Percentiles rank a stretch among this genome's conserved stretches.
These are phyloP conservation scores for Stephania cephalantha DNA, from an alignment of 164 flowering plant species.

Conservation along the genomic window DNA sequence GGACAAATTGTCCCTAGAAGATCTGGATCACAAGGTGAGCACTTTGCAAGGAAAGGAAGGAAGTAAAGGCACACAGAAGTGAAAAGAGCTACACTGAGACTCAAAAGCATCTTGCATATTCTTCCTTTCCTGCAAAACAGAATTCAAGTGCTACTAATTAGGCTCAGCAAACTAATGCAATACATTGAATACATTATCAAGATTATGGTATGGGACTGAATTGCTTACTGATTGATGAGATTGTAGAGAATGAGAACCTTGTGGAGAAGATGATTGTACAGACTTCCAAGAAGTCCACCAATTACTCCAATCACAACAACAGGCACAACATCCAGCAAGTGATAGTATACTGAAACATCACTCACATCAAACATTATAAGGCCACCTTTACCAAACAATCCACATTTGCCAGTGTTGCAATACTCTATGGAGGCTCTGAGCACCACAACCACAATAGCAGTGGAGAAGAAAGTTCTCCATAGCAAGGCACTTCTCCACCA, in stretches of 20 bases:
- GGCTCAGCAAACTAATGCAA: background rate
- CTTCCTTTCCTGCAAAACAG: constrained; percentile 65
- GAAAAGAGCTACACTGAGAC: constrained; percentile 55
- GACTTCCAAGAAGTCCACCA: constrained; percentile 85
- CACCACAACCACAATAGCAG: constrained; percentile 92
- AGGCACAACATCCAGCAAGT: constrained; percentile 52
- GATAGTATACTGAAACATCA: constrained; percentile 49
- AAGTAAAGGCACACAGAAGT: constrained; percentile 71
- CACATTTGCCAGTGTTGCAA: constrained; percentile 72
- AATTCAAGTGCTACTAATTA: background rate
- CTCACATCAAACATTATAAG: constrained; percentile 92
- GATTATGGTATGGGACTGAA: background rate
- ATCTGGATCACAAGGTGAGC: constrained; percentile 59
- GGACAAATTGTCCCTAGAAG: constrained; percentile 48
- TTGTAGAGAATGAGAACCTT: constrained; percentile 79
- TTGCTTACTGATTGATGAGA: constrained; percentile 80
- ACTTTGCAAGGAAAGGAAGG: constrained; percentile 69
- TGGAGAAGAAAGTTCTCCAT: constrained; percentile 95
- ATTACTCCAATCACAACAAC: constrained; percentile 60
- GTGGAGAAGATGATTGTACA: constrained; percentile 74
- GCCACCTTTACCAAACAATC: constrained; percentile 87
- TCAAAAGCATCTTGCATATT: constrained; percentile 56
- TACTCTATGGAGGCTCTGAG: constrained; percentile 73
- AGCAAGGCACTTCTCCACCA: constrained; percentile 99
- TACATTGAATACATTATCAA: background rate